Conservation (phyloP, 2,329 filamentous ascomycete species). For the Cephalotrichum gorgonifer region DNA sequence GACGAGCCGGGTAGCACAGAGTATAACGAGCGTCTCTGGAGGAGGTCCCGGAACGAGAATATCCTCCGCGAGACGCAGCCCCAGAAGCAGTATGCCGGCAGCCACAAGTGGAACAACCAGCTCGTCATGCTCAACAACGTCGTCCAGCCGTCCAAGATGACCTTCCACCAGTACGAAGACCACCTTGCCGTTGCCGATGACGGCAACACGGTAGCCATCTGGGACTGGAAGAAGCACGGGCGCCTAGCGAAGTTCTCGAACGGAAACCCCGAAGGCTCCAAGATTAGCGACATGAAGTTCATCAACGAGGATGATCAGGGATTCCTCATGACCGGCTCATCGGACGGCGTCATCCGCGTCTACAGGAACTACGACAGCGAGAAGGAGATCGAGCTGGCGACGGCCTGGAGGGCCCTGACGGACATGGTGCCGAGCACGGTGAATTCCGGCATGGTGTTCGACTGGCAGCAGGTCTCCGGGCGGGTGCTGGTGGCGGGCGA, state of each 20-base stretch:
- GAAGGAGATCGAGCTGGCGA: slow-evolving; percentile 70
- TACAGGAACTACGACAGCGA: slow-evolving; percentile 85
- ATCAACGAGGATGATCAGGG: slow-evolving; percentile 98
- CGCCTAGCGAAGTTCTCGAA: slow-evolving; percentile 83
- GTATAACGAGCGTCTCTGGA: slow-evolving; percentile 92
- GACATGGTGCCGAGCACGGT: slow-evolving; percentile 91
- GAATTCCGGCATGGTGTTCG: slow-evolving; percentile 91
- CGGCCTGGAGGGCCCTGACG: slow-evolving; percentile 82
- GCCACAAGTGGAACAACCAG: slow-evolving; percentile 76
- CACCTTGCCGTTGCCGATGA: slow-evolving; percentile 91
- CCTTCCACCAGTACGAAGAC: slow-evolving; percentile 96
- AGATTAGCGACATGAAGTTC: slow-evolving; percentile 89
- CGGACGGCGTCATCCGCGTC: slow-evolving; percentile 86
- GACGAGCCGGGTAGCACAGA: slow-evolving; percentile 94
- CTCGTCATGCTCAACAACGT: slow-evolving; percentile 79
- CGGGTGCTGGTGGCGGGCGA: slow-evolving; percentile 93
- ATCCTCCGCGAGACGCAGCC: slow-evolving; percentile 91
- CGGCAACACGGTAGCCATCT: slow-evolving; percentile 78
- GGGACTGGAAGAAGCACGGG: slow-evolving; percentile 79
- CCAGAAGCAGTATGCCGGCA: slow-evolving; percentile 78
- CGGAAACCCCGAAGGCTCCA: slow-evolving; percentile 81
- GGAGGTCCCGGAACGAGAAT: slow-evolving; percentile 81
- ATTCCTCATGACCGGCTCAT: slow-evolving; percentile 87
- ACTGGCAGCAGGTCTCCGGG: slow-evolving; percentile 98
- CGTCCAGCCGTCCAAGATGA: slow-evolving; percentile 83